These are phyloP conservation scores for Helminthosporium solani DNA, from an alignment of 2,329 filamentous ascomycete genomes.

Conservation along the genomic window DNA sequence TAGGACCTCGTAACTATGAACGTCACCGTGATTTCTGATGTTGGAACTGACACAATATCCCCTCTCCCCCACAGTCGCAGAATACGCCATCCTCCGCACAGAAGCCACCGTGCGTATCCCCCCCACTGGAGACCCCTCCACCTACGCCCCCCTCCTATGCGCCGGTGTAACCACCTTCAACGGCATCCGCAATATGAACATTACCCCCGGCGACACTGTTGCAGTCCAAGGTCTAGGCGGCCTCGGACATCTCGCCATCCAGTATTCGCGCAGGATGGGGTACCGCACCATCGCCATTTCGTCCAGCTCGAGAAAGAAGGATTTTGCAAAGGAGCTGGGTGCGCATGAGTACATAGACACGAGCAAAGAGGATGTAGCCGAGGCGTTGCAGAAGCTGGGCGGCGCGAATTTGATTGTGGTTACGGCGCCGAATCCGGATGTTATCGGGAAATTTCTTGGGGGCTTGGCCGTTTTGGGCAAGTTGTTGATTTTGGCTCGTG, in stretches of 20 bases:
- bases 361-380: conserved; percentile 51
- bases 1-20: no score
- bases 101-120: conserved; percentile 61
- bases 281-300: conserved; percentile 56
- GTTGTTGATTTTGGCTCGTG: conserved; percentile 59
- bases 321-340: conserved; percentile 56
- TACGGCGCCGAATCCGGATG: conserved; percentile 62
- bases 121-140: conserved; percentile 47
- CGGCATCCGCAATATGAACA: conserved; percentile 51
- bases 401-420: conserved; percentile 63
- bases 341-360: conserved; percentile 60
- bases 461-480: conserved; percentile 59
- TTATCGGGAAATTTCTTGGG: conserved; percentile 55
- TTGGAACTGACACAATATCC: no score
- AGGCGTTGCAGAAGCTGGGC: conserved; percentile 57
- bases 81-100: conserved; percentile 61
- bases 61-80: conserved; percentile 51
- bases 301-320: conserved; percentile 52
- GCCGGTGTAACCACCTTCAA: conserved; percentile 57
- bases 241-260: conserved; percentile 55
- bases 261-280: conserved; percentile 55
- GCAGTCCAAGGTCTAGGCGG: conserved; percentile 57
- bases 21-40: no score
- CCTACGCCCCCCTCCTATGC: conserved; percentile 49
- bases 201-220: conserved; percentile 49